A percentile compares a stretch with the other conserved stretches of the same genome.
Conservation (phyloP, 2,329 filamentous ascomycete species). For the Colletotrichum gigasporum region DNA sequence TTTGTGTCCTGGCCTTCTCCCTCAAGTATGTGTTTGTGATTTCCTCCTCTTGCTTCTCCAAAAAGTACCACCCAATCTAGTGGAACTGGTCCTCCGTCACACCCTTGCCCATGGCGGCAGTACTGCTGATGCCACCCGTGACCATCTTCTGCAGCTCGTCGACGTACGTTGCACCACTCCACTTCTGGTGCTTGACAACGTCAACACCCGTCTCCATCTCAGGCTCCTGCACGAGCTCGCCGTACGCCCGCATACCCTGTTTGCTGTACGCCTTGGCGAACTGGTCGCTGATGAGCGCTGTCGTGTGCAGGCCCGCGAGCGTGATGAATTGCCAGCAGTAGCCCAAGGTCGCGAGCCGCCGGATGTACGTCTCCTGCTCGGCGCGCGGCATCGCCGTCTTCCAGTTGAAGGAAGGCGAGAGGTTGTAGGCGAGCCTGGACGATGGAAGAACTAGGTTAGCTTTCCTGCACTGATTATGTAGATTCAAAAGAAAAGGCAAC, state of each 20-base stretch:
- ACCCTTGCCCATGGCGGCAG: conserved; percentile 95
- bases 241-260: conserved; percentile 94
- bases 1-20: no score
- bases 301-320: conserved; percentile 95
- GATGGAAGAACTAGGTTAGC: neutral
- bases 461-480: no score
- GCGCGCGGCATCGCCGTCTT: conserved; percentile 91
- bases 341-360: conserved; percentile 83
- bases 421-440: conserved; percentile 90
- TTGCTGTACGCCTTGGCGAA: conserved; percentile 86
- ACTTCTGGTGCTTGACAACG: conserved; percentile 99
- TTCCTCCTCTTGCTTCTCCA: no score
- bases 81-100: conserved; percentile 99
- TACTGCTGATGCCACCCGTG: conserved; percentile 88
- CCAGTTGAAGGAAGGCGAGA: conserved; percentile 99
- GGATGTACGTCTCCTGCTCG: conserved; percentile 98
- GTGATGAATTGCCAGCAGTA: conserved; percentile 99
- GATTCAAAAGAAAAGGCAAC: conserved; percentile 43
- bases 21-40: no score
- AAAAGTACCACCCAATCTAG: neutral
- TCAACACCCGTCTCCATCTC: conserved; percentile 93
- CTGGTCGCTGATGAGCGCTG: conserved; percentile 88
- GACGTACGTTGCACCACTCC: conserved; percentile 93
- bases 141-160: conserved; percentile 98
- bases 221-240: conserved; percentile 96